Percentiles rank a stretch among this genome's conserved stretches.
Evolutionary conservation across 2,329 filamentous ascomycete species (phyloP).

Genomic region (Claviceps citrina): DNA sequence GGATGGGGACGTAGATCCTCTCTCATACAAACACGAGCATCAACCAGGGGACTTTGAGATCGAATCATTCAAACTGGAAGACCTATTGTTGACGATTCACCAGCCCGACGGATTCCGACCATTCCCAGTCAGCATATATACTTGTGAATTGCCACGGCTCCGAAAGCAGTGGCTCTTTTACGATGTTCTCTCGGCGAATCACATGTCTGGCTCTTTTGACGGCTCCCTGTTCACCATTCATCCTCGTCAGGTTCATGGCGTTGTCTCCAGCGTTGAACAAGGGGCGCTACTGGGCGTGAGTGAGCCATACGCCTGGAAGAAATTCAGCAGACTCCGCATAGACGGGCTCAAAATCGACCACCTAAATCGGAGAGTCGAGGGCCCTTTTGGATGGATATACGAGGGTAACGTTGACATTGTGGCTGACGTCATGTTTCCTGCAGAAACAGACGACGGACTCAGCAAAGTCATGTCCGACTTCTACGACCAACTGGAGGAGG

Average conservation of each 20-base stretch:
- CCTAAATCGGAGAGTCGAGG: constrained; percentile 80
- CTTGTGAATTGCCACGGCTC: constrained; percentile 80
- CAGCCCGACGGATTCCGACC: constrained; percentile 86
- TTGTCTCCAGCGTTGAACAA: constrained; percentile 45
- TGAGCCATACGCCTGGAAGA: constrained; percentile 72
- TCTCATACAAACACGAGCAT: constrained; percentile 77
- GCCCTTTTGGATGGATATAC: constrained; percentile 94
- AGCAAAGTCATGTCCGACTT: constrained; percentile 94
- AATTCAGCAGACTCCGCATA: constrained; percentile 81
- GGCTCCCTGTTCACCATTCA: constrained; percentile 96
- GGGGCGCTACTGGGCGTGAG: constrained; percentile 40
- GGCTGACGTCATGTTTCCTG: constrained; percentile 86
- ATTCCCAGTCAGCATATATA: constrained; percentile 89
- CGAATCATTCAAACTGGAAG: constrained; percentile 90
- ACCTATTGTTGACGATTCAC: constrained; percentile 79
- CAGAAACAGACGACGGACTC: constrained; percentile 74
- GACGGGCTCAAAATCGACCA: constrained; percentile 93
- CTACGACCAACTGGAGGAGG: constrained; percentile 88
- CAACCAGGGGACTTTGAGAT: constrained; percentile 91
- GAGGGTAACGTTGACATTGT: constrained; percentile 95
- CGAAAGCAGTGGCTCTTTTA: constrained; percentile 97
- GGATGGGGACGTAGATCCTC: constrained; percentile 54
- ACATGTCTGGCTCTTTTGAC: constrained; percentile 91
- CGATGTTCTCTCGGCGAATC: constrained; percentile 86
- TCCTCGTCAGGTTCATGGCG: constrained; percentile 74